phyloP scores from a whole-genome alignment of 2,329 filamentous ascomycete genomes.

The Trichoderma sp. region DNA sequence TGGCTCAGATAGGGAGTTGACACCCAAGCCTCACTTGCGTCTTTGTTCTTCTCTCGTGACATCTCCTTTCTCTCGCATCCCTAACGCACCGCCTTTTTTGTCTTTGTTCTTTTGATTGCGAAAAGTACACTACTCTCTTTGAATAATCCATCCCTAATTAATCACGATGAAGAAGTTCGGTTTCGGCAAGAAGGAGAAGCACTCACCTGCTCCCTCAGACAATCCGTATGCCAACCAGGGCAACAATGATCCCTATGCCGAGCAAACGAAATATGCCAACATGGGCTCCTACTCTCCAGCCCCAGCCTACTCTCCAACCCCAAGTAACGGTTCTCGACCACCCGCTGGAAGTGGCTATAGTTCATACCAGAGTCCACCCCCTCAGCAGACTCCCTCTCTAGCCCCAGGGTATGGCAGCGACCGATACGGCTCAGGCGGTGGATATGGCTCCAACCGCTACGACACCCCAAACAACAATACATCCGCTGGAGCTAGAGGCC shows the following conservation, averaged over 20 bases:
- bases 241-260: slow-evolving; percentile 55
- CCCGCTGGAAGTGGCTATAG: slow-evolving; percentile 7
- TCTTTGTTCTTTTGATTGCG: background rate
- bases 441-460: slow-evolving; percentile 58
- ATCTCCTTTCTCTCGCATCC: slow-evolving; percentile 16
- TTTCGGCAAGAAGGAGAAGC: slow-evolving; percentile 57
- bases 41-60: slow-evolving; percentile 4
- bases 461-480: slow-evolving; percentile 37
- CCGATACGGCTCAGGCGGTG: slow-evolving; percentile 52
- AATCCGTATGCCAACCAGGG: slow-evolving; percentile 62
- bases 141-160: background rate
- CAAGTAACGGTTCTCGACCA: slow-evolving; percentile 35
- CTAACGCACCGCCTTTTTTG: background rate
- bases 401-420: slow-evolving; percentile 56
- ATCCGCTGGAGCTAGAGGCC: slow-evolving; percentile 43
- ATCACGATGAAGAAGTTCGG: slow-evolving; percentile 61
- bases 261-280: slow-evolving; percentile 48
- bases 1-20: slow-evolving; percentile 19
- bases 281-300: slow-evolving; percentile 49
- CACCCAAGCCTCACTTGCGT: slow-evolving; percentile 15
- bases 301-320: slow-evolving; percentile 48
- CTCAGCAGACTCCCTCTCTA: slow-evolving; percentile 30
- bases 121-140: background rate
- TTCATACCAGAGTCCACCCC: slow-evolving; percentile 24
- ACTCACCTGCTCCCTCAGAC: slow-evolving; percentile 42